Evolutionary conservation across 768 basidiomycete genomes (phyloP).

Genomic region (Mycena floridula): DNA sequence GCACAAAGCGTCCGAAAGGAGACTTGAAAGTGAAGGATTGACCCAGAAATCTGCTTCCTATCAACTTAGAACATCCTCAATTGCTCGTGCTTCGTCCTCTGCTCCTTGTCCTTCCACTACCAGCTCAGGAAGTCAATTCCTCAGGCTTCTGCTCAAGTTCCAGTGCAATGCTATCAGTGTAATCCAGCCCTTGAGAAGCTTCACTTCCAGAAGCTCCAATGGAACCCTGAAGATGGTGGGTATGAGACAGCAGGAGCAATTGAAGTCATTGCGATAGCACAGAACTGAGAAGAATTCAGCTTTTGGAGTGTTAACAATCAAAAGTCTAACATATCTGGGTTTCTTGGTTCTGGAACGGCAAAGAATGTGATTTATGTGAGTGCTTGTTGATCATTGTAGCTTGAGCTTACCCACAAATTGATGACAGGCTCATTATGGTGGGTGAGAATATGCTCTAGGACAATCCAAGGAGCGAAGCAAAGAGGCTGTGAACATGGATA

Average conservation of each 20-base stretch:
- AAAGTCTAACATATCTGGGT: too few relatives aligned
- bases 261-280: neutral
- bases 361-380: neutral
- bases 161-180: neutral
- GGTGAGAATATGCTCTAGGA: constrained; percentile 16
- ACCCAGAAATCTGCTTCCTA: neutral
- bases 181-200: neutral
- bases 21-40: too few relatives aligned
- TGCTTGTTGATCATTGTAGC: neutral
- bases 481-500: constrained; percentile 8
- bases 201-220: neutral
- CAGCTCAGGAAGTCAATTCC: neutral
- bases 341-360: neutral
- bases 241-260: neutral
- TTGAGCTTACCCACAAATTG: neutral
- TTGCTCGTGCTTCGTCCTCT: neutral
- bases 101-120: neutral
- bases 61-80: neutral
- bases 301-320: neutral
- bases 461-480: constrained; percentile 7
- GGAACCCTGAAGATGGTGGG: neutral
- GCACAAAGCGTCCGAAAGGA: neutral
- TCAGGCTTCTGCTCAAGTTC: neutral
- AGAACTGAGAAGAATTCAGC: neutral
- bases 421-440: constrained; percentile 8